Conservation (phyloP, 495 filamentous ascomycete genomes). For the Hyaloscypha finlandica region DNA sequence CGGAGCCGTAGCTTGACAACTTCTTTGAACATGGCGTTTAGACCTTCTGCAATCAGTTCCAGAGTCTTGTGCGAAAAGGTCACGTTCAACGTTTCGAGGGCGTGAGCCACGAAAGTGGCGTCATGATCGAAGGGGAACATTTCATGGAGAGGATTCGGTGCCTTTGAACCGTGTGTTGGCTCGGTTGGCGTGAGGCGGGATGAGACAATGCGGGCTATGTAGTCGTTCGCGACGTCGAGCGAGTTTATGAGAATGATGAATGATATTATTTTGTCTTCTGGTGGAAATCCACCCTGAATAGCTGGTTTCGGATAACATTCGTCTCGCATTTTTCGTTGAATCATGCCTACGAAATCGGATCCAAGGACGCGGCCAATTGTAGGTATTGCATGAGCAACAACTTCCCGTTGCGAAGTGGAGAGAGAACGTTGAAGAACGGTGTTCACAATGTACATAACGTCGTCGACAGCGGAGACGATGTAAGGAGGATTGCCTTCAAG, state of each 20-base stretch:
- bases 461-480: constrained; percentile 94
- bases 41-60: constrained; percentile 81
- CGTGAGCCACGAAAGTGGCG: constrained; percentile 61
- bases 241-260: constrained; percentile 96
- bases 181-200: constrained; percentile 49
- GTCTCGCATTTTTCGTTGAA: constrained; percentile 95
- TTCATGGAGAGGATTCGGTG: constrained; percentile 49
- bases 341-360: constrained; percentile 93
- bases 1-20: constrained; percentile 85
- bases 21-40: constrained; percentile 82
- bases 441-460: constrained; percentile 99
- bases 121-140: constrained; percentile 81
- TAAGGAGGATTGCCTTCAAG: constrained; percentile 77
- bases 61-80: constrained; percentile 74
- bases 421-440: constrained; percentile 84
- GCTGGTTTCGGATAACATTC: constrained; percentile 81
- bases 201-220: constrained; percentile 81
- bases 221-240: constrained; percentile 86
- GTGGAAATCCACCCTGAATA: constrained; percentile 74
- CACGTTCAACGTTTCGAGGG: constrained; percentile 66
- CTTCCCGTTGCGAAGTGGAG: constrained; percentile 75
- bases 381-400: constrained; percentile 76
- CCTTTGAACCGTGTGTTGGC: constrained; percentile 25
- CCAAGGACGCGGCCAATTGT: constrained; percentile 83
- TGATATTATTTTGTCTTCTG: constrained; percentile 77